Evolutionary conservation across 176 grass and related monocot genomes (phyloP).

Genomic region (Carex littledalei): DNA sequence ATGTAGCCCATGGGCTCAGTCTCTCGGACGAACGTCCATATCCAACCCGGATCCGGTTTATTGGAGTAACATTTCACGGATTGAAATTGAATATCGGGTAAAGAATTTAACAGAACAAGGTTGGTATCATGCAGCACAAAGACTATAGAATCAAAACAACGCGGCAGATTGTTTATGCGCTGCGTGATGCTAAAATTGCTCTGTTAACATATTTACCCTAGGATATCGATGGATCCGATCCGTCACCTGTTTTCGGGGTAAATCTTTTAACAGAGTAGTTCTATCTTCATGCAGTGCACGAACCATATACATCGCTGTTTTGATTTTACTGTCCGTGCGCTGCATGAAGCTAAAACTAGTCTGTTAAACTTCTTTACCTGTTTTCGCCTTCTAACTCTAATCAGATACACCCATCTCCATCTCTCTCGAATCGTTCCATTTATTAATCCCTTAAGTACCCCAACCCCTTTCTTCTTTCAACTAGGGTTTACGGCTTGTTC

Average conservation of each 20-base stretch:
- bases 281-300: too few species aligned
- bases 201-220: too few species aligned
- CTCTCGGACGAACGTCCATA: background rate
- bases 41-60: background rate
- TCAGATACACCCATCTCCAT: background rate
- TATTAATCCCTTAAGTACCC: background rate
- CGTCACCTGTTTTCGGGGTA: background rate
- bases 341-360: too few species aligned
- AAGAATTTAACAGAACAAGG: too few species aligned
- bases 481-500: constrained; percentile 29
- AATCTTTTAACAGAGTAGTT: too few species aligned
- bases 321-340: too few species aligned
- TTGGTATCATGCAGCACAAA: too few species aligned
- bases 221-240: background rate
- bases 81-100: background rate
- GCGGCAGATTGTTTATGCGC: too few species aligned
- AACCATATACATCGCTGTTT: too few species aligned
- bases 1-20: background rate
- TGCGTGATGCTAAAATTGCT: too few species aligned
- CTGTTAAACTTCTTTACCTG: too few species aligned
- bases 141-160: too few species aligned
- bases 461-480: background rate
- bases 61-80: background rate
- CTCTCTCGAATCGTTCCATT: background rate
- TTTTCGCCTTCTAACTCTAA: background rate